phyloP scores from a whole-genome alignment of 2,329 filamentous ascomycete genomes.

The Arthrinium phaeospermum region DNA sequence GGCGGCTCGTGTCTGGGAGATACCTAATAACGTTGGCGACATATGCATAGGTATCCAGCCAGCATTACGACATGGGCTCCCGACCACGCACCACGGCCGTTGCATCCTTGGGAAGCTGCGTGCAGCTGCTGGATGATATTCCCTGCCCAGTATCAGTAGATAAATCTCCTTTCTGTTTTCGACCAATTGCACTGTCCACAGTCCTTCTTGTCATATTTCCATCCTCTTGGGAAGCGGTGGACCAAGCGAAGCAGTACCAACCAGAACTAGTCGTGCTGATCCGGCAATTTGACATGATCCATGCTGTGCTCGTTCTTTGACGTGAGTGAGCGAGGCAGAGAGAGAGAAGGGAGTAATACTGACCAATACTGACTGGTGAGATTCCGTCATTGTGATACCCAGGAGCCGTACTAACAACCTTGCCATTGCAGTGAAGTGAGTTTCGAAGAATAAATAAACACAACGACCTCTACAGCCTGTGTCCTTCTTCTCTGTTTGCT shows the following conservation, averaged over 20 bases:
- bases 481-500: not conserved
- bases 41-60: not conserved
- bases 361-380: not conserved
- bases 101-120: not conserved
- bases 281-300: not conserved
- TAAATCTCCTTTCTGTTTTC: not conserved
- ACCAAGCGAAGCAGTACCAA: not conserved
- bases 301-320: not conserved
- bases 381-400: not conserved
- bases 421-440: not conserved
- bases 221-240: conserved; percentile 1
- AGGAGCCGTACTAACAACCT: not conserved
- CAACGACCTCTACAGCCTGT: not conserved
- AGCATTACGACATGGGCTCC: not conserved
- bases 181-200: not conserved
- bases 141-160: not conserved
- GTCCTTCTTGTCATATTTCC: not conserved
- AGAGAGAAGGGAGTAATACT: not conserved
- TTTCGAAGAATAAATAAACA: not conserved
- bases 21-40: not conserved
- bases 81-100: not conserved
- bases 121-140: not conserved
- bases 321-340: not conserved
- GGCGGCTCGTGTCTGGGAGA: not conserved
- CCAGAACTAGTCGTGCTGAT: not conserved